Percentiles rank a stretch among this genome's conserved stretches.
These are phyloP conservation scores for Boletus fagicola DNA, from an alignment of 768 basidiomycete genomes.

Conservation along the genomic window DNA sequence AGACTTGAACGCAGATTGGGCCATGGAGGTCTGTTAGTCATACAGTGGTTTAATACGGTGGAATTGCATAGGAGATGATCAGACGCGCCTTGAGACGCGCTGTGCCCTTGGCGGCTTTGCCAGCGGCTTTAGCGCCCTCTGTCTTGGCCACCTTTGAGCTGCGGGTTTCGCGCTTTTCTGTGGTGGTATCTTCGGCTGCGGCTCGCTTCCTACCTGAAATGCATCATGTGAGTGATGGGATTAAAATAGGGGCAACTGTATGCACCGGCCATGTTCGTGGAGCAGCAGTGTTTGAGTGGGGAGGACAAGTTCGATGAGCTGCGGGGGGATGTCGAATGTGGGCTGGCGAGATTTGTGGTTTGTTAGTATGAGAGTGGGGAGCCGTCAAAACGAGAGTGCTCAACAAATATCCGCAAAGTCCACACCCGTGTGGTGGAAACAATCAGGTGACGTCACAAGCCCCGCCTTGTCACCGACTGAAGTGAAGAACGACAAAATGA, in stretches of 20 bases:
- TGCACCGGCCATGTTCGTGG: slow-evolving; percentile 32
- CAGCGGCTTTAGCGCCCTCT: slow-evolving; percentile 31
- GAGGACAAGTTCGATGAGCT: not conserved
- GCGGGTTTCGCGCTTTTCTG: slow-evolving; percentile 39
- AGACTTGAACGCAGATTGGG: slow-evolving; percentile 55
- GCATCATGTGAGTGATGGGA: not conserved
- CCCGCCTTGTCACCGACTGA: slow-evolving; percentile 1
- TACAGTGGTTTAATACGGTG: slow-evolving; percentile 2
- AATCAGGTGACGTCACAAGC: slow-evolving; percentile 36
- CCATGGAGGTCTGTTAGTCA: slow-evolving; percentile 40
- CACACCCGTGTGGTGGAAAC: slow-evolving; percentile 8
- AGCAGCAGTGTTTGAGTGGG: not conserved
- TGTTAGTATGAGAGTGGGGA: slow-evolving; percentile 10
- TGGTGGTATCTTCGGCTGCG: slow-evolving; percentile 35
- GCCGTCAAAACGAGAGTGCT: slow-evolving; percentile 23
- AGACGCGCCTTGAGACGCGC: slow-evolving; percentile 45
- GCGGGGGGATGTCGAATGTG: not conserved
- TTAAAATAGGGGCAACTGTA: slow-evolving; percentile 13
- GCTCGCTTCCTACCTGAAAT: slow-evolving; percentile 45
- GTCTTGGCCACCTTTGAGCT: slow-evolving; percentile 54
- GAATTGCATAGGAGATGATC: not conserved
- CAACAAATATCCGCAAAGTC: slow-evolving; percentile 28
- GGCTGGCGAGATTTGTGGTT: not conserved
- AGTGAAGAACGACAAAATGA: slow-evolving; percentile 2
- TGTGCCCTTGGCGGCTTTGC: slow-evolving; percentile 38